A percentile compares a stretch with the other conserved stretches of the same genome.
Evolutionary conservation across 331 rosid genomes (phyloP).

Genomic region (Arachis monticola): DNA sequence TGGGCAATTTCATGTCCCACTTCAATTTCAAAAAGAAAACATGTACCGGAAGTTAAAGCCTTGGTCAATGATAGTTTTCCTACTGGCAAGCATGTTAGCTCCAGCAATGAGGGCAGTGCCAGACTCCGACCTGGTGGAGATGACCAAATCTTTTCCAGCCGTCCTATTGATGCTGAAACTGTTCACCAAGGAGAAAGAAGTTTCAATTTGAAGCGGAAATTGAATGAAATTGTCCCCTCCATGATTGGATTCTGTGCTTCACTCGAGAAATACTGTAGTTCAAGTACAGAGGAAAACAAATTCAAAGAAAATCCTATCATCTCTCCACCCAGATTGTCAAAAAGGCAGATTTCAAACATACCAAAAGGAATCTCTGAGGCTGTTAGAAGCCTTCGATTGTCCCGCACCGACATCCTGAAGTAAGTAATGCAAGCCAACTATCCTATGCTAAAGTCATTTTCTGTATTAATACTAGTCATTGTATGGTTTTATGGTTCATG

Average conservation of each 20-base stretch:
- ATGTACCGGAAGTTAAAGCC: constrained; percentile 38
- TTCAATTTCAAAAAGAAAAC: constrained; percentile 45
- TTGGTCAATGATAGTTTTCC: constrained; percentile 27
- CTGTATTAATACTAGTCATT: constrained; percentile 12
- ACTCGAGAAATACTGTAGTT: constrained; percentile 39
- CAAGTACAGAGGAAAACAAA: constrained; percentile 47
- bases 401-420: constrained; percentile 81
- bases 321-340: constrained; percentile 42
- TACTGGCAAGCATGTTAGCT: constrained; percentile 33
- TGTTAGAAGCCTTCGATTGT: constrained; percentile 68
- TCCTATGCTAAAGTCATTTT: constrained; percentile 17
- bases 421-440: constrained; percentile 52
- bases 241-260: constrained; percentile 43
- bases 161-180: constrained; percentile 34
- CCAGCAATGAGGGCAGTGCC: constrained; percentile 43
- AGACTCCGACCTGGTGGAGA: constrained; percentile 40
- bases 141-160: constrained; percentile 37
- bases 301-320: constrained; percentile 45
- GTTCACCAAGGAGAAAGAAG: constrained; percentile 38
- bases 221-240: constrained; percentile 30
- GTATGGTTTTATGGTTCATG: constrained; percentile 9
- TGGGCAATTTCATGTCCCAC: constrained; percentile 74
- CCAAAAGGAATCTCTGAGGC: constrained; percentile 63
- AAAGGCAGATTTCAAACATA: constrained; percentile 43
- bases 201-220: constrained; percentile 46